Percentiles rank a stretch among this genome's conserved stretches.
These are phyloP conservation scores for Cucumis melo DNA, from an alignment of 306 rosid species.

Conservation along the genomic window DNA sequence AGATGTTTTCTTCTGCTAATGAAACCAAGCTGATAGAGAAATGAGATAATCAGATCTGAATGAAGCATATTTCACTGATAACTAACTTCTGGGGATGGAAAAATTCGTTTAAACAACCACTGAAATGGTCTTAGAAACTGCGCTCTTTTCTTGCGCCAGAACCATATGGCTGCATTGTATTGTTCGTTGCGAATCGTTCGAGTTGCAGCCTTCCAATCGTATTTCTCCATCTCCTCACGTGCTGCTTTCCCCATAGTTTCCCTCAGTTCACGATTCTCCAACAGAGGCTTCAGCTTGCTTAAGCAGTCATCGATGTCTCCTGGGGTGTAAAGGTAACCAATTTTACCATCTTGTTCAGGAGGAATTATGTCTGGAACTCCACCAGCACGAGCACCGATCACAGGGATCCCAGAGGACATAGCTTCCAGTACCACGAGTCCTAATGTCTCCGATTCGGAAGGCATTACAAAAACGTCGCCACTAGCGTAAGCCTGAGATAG, in stretches of 20 bases:
- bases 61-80: slow-evolving; percentile 25
- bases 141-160: slow-evolving; percentile 85
- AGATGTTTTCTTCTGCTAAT: slow-evolving; percentile 5
- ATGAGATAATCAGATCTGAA: neutral
- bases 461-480: slow-evolving; percentile 89
- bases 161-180: slow-evolving; percentile 92
- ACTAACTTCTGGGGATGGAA: slow-evolving; percentile 47
- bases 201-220: slow-evolving; percentile 90
- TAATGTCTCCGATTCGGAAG: slow-evolving; percentile 94
- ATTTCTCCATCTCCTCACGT: slow-evolving; percentile 80
- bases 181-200: slow-evolving; percentile 64
- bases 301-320: slow-evolving; percentile 76
- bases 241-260: slow-evolving; percentile 74
- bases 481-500: slow-evolving; percentile 94
- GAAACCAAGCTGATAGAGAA: slow-evolving; percentile 17
- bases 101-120: slow-evolving; percentile 58
- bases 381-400: slow-evolving; percentile 88
- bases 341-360: slow-evolving; percentile 70
- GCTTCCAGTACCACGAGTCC: slow-evolving; percentile 95
- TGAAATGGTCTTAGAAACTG: slow-evolving; percentile 58
- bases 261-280: slow-evolving; percentile 48
- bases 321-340: slow-evolving; percentile 54
- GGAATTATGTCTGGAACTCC: slow-evolving; percentile 94
- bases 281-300: slow-evolving; percentile 57
- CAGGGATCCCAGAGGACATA: slow-evolving; percentile 94